These are phyloP conservation scores for Rhodamnia argentea DNA, from an alignment of 345 rosid genomes.

Conservation along the genomic window DNA sequence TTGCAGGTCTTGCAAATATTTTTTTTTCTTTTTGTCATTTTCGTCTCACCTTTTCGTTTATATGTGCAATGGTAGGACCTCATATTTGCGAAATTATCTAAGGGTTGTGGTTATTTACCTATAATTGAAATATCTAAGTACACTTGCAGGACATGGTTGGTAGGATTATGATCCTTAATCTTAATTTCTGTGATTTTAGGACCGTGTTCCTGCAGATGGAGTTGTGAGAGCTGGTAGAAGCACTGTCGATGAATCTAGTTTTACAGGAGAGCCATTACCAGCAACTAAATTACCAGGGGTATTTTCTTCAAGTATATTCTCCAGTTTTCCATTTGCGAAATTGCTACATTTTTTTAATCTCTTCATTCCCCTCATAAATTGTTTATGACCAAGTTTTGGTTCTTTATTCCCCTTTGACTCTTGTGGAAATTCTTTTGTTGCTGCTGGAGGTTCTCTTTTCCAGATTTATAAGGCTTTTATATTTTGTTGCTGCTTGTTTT, in stretches of 20 bases:
- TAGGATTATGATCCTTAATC: neutral
- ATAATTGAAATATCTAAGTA: neutral
- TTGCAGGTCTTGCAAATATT: neutral
- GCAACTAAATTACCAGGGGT: conserved; percentile 89
- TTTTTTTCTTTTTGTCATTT: neutral
- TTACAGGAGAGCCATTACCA: conserved; percentile 97
- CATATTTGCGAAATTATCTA: neutral
- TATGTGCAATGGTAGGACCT: neutral
- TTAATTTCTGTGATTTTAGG: conserved; percentile 31
- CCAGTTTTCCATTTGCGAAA: neutral
- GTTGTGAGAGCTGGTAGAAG: conserved; percentile 92
- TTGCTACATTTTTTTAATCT: neutral
- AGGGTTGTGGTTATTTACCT: neutral
- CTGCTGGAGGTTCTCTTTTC: neutral
- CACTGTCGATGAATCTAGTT: conserved; percentile 85
- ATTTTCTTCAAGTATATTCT: conserved; percentile 9
- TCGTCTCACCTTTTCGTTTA: neutral
- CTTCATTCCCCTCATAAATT: neutral
- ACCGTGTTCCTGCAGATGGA: conserved; percentile 93
- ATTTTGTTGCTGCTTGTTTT: neutral
- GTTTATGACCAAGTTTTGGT: neutral
- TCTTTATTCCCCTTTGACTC: neutral
- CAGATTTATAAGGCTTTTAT: neutral
- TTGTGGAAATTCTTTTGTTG: neutral
- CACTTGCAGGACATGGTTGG: neutral